A percentile compares a stretch with the other conserved stretches of the same genome.
Conservation (phyloP, 1,139 yeast species). For the Debaryomyces robertsiae region DNA sequence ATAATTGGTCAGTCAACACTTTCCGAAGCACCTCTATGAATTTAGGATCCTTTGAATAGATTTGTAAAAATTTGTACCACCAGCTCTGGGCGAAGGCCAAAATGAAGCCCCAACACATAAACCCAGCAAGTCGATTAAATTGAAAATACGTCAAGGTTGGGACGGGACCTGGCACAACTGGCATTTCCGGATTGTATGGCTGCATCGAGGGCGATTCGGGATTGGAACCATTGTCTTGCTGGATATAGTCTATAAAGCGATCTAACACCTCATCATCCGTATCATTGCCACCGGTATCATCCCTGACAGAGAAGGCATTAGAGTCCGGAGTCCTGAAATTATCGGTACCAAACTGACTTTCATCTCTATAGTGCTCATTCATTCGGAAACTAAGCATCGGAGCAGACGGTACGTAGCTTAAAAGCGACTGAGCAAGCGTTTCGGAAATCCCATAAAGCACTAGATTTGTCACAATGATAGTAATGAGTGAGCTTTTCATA, state of each 20-base stretch:
- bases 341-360: slow-evolving; percentile 19
- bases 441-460: slow-evolving; percentile 88
- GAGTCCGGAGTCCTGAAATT: slow-evolving; percentile 8
- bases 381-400: slow-evolving; percentile 27
- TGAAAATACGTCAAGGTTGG: slow-evolving; percentile 50
- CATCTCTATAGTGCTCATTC: slow-evolving; percentile 17
- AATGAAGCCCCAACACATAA: slow-evolving; percentile 84
- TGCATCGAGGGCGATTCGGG: slow-evolving; percentile 3
- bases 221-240: slow-evolving; percentile 26
- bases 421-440: slow-evolving; percentile 77
- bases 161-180: slow-evolving; percentile 7
- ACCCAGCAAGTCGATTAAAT: slow-evolving; percentile 73
- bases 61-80: slow-evolving; percentile 86
- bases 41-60: slow-evolving; percentile 79
- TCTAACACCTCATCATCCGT: slow-evolving; percentile 36
- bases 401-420: slow-evolving; percentile 33
- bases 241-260: slow-evolving; percentile 41
- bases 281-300: slow-evolving; percentile 16
- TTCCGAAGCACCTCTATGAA: slow-evolving; percentile 82
- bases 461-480: slow-evolving; percentile 81
- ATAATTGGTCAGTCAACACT: slow-evolving; percentile 85
- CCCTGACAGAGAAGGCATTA: slow-evolving; percentile 6
- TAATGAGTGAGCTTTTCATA: slow-evolving; percentile 64
- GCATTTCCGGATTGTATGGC: slow-evolving; percentile 2
- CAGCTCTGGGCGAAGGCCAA: slow-evolving; percentile 83